These are phyloP conservation scores for Vigna mungo DNA, from an alignment of 306 rosid species.

Conservation along the genomic window DNA sequence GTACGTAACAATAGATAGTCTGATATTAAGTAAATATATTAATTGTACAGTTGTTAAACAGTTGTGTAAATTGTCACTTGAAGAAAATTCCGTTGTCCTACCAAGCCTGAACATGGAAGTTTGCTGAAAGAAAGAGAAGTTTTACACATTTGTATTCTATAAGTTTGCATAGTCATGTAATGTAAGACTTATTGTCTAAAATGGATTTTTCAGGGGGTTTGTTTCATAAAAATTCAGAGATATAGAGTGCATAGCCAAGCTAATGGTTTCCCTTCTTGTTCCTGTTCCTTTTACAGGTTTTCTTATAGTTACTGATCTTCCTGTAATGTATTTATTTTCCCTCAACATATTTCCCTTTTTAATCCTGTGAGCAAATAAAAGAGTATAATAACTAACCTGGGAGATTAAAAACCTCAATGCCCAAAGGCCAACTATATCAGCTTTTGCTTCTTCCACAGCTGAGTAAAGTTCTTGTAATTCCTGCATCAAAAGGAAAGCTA, in stretches of 20 bases:
- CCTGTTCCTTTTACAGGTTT: slow-evolving; percentile 7
- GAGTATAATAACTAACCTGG: slow-evolving; percentile 58
- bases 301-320: slow-evolving; percentile 3
- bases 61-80: not conserved
- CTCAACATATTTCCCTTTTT: not conserved
- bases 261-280: not conserved
- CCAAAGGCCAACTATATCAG: slow-evolving; percentile 98
- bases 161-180: slow-evolving; percentile 20
- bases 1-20: no score
- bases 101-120: not conserved
- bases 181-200: not conserved
- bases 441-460: slow-evolving; percentile 96
- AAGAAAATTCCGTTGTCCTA: not conserved
- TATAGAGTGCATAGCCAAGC: not conserved
- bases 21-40: not conserved
- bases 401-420: slow-evolving; percentile 75
- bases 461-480: slow-evolving; percentile 95
- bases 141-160: not conserved
- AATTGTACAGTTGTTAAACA: not conserved
- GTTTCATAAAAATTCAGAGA: slow-evolving; percentile 20
- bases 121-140: not conserved
- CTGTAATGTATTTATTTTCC: not conserved
- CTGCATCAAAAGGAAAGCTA: slow-evolving; percentile 56
- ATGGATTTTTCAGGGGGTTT: slow-evolving; percentile 2
- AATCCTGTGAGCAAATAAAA: not conserved